Conservation (phyloP, 805 yeast genomes). For the Ogataea henricii region DNA sequence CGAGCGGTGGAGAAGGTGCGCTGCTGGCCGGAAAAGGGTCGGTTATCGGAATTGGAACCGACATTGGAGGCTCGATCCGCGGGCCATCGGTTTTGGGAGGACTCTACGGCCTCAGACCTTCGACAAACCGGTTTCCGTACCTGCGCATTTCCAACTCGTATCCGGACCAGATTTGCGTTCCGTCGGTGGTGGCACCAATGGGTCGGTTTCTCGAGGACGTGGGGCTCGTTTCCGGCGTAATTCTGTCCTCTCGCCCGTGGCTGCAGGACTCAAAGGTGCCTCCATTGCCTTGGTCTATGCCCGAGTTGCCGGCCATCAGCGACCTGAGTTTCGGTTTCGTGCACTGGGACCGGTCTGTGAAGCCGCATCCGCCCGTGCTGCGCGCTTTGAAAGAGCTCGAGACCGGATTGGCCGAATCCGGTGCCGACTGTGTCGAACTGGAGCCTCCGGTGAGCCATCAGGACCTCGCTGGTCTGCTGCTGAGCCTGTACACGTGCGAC, state of each 20-base stretch:
- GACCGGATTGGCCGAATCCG: background rate
- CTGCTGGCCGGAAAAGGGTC: slow-evolving; percentile 35
- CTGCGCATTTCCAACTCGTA: slow-evolving; percentile 34
- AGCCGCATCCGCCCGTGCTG: slow-evolving; percentile 58
- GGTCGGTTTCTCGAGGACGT: slow-evolving; percentile 32
- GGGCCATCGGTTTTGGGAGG: slow-evolving; percentile 37
- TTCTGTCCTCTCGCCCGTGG: slow-evolving; percentile 48
- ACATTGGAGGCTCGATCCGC: slow-evolving; percentile 42
- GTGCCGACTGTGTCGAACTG: slow-evolving; percentile 44
- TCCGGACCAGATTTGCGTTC: slow-evolving; percentile 33
- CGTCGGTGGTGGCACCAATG: slow-evolving; percentile 40
- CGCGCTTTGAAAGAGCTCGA: slow-evolving; percentile 41
- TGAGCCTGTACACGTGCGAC: slow-evolving; percentile 29
- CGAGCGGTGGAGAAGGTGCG: slow-evolving; percentile 49
- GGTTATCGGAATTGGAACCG: slow-evolving; percentile 41
- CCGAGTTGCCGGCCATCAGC: slow-evolving; percentile 14
- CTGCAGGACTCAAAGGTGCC: slow-evolving; percentile 47
- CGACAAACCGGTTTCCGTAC: slow-evolving; percentile 39
- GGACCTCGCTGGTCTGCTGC: slow-evolving; percentile 28
- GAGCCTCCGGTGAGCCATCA: slow-evolving; percentile 34
- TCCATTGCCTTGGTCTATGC: slow-evolving; percentile 51
- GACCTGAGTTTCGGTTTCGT: slow-evolving; percentile 47
- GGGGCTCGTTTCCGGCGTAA: slow-evolving; percentile 38
- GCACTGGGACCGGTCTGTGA: slow-evolving; percentile 44
- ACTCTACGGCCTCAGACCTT: slow-evolving; percentile 36